These are phyloP conservation scores for Thielaviopsis populi DNA, from an alignment of 2,329 filamentous ascomycete genomes.

Conservation along the genomic window DNA sequence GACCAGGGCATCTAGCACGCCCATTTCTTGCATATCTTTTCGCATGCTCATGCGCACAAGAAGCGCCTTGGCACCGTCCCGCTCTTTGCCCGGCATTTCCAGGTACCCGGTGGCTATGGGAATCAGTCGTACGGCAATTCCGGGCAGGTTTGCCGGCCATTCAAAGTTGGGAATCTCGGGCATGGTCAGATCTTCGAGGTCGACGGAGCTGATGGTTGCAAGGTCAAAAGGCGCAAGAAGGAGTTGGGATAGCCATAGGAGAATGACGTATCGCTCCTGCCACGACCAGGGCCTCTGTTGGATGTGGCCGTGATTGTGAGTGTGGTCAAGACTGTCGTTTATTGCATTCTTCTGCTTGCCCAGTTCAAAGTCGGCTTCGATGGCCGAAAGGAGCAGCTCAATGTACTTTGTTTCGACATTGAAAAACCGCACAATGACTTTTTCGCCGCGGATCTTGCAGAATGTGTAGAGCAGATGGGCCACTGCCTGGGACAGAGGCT, in stretches of 20 bases:
- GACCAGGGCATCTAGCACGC: conserved; percentile 52
- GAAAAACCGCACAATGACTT: conserved; percentile 79
- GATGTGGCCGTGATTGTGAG: conserved; percentile 17
- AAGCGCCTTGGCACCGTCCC: conserved; percentile 71
- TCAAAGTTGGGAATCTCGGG: conserved; percentile 33
- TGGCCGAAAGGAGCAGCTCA: conserved; percentile 59
- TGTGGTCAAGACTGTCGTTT: conserved; percentile 9
- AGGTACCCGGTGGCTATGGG: conserved; percentile 59
- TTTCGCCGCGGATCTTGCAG: conserved; percentile 87
- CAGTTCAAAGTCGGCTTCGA: conserved; percentile 43
- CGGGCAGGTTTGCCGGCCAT: conserved; percentile 48
- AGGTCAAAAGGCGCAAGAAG: conserved; percentile 82
- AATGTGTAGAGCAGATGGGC: conserved; percentile 69
- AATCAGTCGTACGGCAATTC: conserved; percentile 54
- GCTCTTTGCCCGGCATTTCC: conserved; percentile 65
- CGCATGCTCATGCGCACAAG: conserved; percentile 71
- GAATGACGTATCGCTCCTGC: conserved; percentile 76
- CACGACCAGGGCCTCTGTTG: conserved; percentile 41
- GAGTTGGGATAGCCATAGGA: conserved; percentile 77
- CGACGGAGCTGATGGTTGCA: conserved; percentile 58
- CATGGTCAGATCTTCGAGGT: conserved; percentile 32
- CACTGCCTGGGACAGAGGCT: conserved; percentile 56
- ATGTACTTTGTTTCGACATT: conserved; percentile 80
- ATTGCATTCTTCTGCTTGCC: not conserved
- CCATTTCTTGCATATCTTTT: conserved; percentile 70